phyloP scores from a whole-genome alignment of 352 stramenopile genomes.

The Globisporangium emineosum region DNA sequence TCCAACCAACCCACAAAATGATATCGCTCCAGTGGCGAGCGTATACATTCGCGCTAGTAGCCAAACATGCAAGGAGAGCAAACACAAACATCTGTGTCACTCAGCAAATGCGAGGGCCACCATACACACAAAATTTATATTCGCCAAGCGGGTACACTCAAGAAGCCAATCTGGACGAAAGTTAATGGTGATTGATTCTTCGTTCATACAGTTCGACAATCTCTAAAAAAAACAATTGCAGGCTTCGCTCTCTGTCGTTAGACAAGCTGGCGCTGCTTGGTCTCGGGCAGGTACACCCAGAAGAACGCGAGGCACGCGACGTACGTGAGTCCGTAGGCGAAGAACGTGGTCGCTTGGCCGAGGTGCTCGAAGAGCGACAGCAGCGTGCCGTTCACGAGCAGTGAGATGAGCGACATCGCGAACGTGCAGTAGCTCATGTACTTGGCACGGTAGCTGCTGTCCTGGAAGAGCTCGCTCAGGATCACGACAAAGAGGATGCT shows the following conservation, averaged over 20 bases:
- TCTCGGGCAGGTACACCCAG: conserved; percentile 68
- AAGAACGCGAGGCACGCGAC: conserved; percentile 68
- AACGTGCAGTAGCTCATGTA: conserved; percentile 91
- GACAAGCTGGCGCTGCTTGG: conserved; percentile 72
- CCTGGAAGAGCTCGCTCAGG: conserved; percentile 80
- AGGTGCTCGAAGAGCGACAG: conserved; percentile 72
- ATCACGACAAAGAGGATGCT: conserved; percentile 85
- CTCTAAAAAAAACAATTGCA: background rate
- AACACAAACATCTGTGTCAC: background rate
- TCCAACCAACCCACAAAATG: background rate
- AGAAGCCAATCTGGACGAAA: too few species aligned
- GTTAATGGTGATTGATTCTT: too few species aligned
- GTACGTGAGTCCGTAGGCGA: conserved; percentile 65
- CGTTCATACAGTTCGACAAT: too few species aligned
- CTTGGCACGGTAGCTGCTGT: conserved; percentile 71
- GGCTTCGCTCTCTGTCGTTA: conserved; percentile 10
- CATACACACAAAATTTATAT: background rate
- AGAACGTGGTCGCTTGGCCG: conserved; percentile 63
- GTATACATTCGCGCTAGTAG: conserved; percentile 1
- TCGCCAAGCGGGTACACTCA: background rate
- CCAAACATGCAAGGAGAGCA: background rate
- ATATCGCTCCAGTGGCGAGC: background rate
- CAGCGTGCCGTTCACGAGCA: conserved; percentile 80
- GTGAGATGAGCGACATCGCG: conserved; percentile 82
- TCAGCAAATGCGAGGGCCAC: background rate